Evolutionary conservation across 805 yeast species (phyloP), one percentile per base, ranked within the genome.

Genomic region (Ogataea glucozyma): DNA sequence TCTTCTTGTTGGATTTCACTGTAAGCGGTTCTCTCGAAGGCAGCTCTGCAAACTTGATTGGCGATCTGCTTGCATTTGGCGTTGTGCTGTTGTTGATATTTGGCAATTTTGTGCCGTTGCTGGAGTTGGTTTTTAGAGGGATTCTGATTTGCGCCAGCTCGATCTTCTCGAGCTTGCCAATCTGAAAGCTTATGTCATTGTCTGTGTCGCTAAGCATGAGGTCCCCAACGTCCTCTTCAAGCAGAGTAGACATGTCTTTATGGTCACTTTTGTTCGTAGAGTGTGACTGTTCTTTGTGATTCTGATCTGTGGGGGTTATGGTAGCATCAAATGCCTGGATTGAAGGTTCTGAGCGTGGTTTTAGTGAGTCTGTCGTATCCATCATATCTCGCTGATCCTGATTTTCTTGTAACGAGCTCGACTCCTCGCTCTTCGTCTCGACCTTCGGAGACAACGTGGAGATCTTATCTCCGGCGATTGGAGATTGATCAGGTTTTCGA

Each of bases 11-110:
- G 2, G 64, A 48, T 33, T 53, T 59, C n/a, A 58, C 53, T 4
- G 56, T 54, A 19, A 63, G 23, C 3, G 67, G 67, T 17, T 60
- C 63, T 31, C 65, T 54, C 9, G 60, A 54, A 2, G 69, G 69
- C 32, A 64, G 46, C 34, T 60, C 59, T 7, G 61, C 61, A 51
- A 64, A 64, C 33, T 60, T 60, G 8, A 63, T 56, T 4, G 67
- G 64, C 4, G 65, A 60, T 35, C 57, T 49, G 7, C 51, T 16
- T 0, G 51, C 49, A 5, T 44, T 48, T 3, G 62, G 58, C 11
- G 59, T 55, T 1, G 54, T 51, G 33, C 56, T 46, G 31, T 40
- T 51, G 18, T 50, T 49, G 29, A 48, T 40, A 21, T 50, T 51
- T 2, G 54, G 53, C 4, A 51, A 23, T 27, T 40, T 46, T 10